Conservation (phyloP, 805 yeast species). For the Kuraishia cidri region DNA sequence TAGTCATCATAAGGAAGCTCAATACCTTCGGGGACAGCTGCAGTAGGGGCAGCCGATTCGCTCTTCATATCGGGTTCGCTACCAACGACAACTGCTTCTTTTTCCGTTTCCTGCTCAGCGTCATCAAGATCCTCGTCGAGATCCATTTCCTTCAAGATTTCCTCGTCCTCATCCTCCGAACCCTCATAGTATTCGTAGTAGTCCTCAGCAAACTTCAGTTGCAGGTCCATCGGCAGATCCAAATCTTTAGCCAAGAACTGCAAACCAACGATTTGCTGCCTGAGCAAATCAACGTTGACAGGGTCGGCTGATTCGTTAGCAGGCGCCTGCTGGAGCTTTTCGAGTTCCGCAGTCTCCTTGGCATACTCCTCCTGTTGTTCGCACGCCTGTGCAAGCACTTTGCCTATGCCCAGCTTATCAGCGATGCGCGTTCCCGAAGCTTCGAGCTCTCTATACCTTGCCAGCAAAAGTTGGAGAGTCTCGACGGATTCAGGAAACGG, state of each 20-base stretch:
- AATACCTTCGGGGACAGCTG: background rate
- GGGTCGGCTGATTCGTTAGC: slow-evolving; percentile 11
- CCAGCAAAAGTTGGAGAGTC: slow-evolving; percentile 15
- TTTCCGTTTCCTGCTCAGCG: slow-evolving; percentile 2
- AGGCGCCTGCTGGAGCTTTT: slow-evolving; percentile 9
- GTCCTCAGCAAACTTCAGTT: slow-evolving; percentile 23
- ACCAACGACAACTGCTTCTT: background rate
- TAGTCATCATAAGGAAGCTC: slow-evolving; percentile 17
- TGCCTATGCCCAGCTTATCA: slow-evolving; percentile 36
- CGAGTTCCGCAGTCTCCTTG: slow-evolving; percentile 15
- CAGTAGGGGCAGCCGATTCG: background rate
- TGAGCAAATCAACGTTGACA: slow-evolving; percentile 37
- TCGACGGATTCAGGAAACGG: slow-evolving; percentile 15
- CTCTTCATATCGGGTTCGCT: background rate
- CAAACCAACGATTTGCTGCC: slow-evolving; percentile 53
- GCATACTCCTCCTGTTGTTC: slow-evolving; percentile 26
- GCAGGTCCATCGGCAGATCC: slow-evolving; percentile 50
- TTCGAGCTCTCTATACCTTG: slow-evolving; percentile 17
- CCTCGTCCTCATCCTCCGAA: slow-evolving; percentile 2
- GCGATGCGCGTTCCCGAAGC: slow-evolving; percentile 5
- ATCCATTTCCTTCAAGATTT: slow-evolving; percentile 1
- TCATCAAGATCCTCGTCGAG: slow-evolving; percentile 2
- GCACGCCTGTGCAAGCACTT: slow-evolving; percentile 28
- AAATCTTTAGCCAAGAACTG: slow-evolving; percentile 58
- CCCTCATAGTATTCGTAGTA: slow-evolving; percentile 4